phyloP scores from a whole-genome alignment of 1,284 basidiomycete genomes.

The Cutaneotrichosporon sp. region DNA sequence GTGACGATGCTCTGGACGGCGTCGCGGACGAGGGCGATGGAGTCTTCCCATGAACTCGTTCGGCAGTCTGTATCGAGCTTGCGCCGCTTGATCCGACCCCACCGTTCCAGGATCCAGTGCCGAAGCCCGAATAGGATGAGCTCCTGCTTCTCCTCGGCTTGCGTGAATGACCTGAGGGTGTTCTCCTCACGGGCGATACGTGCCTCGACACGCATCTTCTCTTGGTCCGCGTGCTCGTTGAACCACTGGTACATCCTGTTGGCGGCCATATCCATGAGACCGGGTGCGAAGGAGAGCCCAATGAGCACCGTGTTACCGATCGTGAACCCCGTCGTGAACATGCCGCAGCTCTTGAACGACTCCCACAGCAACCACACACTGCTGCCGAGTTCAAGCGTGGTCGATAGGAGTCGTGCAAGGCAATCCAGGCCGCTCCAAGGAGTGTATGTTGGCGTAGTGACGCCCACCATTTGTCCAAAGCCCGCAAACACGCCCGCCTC shows the following conservation, averaged over 20 bases:
- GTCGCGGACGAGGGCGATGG: not conserved
- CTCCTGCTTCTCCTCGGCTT: slow-evolving; percentile 66
- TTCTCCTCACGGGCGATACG: no score
- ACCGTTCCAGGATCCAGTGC: slow-evolving; percentile 70
- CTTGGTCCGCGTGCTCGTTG: not conserved
- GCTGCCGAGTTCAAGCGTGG: slow-evolving; percentile 45
- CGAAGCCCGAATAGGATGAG: slow-evolving; percentile 71
- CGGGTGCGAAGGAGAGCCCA: slow-evolving; percentile 10
- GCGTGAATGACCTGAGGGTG: slow-evolving; percentile 58
- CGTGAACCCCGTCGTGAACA: slow-evolving; percentile 29
- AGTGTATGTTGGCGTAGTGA: slow-evolving; percentile 1
- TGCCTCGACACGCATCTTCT: no score
- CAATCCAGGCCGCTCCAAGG: slow-evolving; percentile 49
- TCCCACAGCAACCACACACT: slow-evolving; percentile 60
- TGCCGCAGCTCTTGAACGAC: slow-evolving; percentile 50
- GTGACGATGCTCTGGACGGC: not conserved
- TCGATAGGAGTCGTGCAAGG: slow-evolving; percentile 67
- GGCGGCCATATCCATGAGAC: no score
- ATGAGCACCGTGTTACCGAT: not conserved
- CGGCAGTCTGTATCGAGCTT: no score
- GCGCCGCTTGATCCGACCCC: no score
- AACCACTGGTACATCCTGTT: not conserved
- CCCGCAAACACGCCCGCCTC: slow-evolving; percentile 57
- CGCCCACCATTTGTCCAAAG: slow-evolving; percentile 11
- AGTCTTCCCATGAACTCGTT: slow-evolving; percentile 24